Evolutionary conservation across 768 basidiomycete species (phyloP).

Genomic region (Lentinula detonsa): DNA sequence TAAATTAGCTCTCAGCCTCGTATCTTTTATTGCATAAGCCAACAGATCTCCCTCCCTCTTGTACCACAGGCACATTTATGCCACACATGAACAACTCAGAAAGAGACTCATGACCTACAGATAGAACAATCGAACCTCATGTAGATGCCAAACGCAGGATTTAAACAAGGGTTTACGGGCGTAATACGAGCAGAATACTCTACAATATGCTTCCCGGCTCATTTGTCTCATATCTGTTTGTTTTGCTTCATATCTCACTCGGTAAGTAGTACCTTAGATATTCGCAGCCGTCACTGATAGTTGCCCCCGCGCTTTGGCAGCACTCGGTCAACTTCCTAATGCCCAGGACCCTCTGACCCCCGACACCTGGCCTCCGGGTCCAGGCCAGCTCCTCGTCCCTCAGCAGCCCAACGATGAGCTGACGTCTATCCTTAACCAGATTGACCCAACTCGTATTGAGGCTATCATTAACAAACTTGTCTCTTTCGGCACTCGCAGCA

Average conservation of each 20-base stretch:
- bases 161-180: background rate
- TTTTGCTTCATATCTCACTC: background rate
- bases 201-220: background rate
- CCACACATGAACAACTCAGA: background rate
- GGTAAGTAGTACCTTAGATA: background rate
- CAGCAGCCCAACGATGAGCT: constrained; percentile 41
- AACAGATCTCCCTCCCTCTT: background rate
- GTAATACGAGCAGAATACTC: too few relatives aligned
- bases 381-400: constrained; percentile 32
- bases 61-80: background rate
- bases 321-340: background rate
- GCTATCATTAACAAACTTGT: constrained; percentile 45
- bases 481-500: constrained; percentile 50
- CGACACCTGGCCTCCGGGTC: constrained; percentile 40
- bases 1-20: background rate
- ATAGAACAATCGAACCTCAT: background rate
- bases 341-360: constrained; percentile 5
- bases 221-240: background rate
- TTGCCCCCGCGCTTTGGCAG: background rate
- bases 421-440: constrained; percentile 35
- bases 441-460: constrained; percentile 38
- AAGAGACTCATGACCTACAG: background rate
- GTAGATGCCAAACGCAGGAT: background rate
- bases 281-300: background rate
- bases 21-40: background rate